A percentile compares a stretch with the other conserved stretches of the same genome.
phyloP scores from a whole-genome alignment of 192 early-diverging fungal genomes.

The Coemansia sp. region DNA sequence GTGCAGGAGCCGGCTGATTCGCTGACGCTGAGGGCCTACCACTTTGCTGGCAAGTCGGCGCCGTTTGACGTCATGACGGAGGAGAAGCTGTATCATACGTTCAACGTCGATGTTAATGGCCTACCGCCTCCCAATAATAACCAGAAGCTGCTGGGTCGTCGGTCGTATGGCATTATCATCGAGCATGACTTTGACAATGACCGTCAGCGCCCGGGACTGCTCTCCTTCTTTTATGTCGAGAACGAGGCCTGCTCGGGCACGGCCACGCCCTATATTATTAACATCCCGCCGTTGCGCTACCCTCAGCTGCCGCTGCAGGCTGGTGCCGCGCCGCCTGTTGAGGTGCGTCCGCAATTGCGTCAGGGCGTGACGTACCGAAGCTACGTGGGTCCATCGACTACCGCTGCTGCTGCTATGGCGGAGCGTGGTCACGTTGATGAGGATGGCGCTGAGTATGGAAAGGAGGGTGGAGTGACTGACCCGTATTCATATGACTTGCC shows the following conservation, averaged over 20 bases:
- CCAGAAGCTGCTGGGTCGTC: constrained; percentile 63
- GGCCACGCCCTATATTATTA: constrained; percentile 49
- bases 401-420: constrained; percentile 4
- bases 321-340: background rate
- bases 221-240: constrained; percentile 57
- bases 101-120: constrained; percentile 66
- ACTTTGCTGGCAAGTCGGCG: constrained; percentile 62
- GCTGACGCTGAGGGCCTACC: constrained; percentile 60
- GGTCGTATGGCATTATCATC: constrained; percentile 60
- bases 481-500: constrained; percentile 49
- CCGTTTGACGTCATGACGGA: constrained; percentile 65
- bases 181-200: constrained; percentile 56
- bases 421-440: background rate
- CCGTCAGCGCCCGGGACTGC: constrained; percentile 41
- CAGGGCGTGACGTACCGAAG: constrained; percentile 36
- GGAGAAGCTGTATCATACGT: constrained; percentile 76
- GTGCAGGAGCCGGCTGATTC: constrained; percentile 76
- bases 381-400: constrained; percentile 12
- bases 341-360: constrained; percentile 24
- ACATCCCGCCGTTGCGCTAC: constrained; percentile 51
- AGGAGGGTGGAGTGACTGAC: constrained; percentile 8
- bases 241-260: constrained; percentile 53
- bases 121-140: constrained; percentile 50
- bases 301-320: constrained; percentile 29
- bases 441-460: background rate